Base-by-base conservation (phyloP, 2,329 filamentous ascomycete genomes). In the Microdochium bolleyi region DNA sequence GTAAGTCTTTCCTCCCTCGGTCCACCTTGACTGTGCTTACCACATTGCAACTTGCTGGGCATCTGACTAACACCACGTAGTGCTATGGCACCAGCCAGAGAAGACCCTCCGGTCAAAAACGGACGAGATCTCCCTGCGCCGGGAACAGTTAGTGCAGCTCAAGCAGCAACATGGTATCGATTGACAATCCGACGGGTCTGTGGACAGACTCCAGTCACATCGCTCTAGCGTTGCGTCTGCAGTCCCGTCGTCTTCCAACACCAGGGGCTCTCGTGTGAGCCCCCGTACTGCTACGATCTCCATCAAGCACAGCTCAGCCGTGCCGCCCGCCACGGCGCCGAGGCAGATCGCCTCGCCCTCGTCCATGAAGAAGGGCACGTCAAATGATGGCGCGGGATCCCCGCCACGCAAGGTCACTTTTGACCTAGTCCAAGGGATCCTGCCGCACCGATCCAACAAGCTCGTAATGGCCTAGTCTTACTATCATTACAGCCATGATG, bases 101-200 rank as follows among this genome's bases (percentile, higher is more conserved):
- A 83, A 83, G 77, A 83, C 82, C 73, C 69, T 82, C 68, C 89
- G 88, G 73, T 89, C 89, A 77, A 92, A 89, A 85, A 89, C 94
- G 74, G 91, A 96, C 75, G 81, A 97, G 67, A 89, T 92, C 67
- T 86, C 90, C 65, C 27, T 49, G 48, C 89, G 94, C 76, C 89
- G 94, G 75, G 89, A 95, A 73, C 94, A 92, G 79, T 85, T 99
- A 88, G 92, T 95, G 83, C 88, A 90, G 78, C 85, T 97, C 77
- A 99, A 99, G 79, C 84, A 87, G 70, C 89, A 97, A 74, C 91
- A 99, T 74, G 92, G 92, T 70, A 96, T 97, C 81, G 92, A 96
- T 85, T 99, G 90, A 92, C 83, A 83, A 82, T 82, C 78, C 79
- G 83, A 86, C 83, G 83, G 82, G 82, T 75, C 81, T 81, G 76